Conservation (phyloP, 768 basidiomycete species). For the Wakefieldia striispora region DNA sequence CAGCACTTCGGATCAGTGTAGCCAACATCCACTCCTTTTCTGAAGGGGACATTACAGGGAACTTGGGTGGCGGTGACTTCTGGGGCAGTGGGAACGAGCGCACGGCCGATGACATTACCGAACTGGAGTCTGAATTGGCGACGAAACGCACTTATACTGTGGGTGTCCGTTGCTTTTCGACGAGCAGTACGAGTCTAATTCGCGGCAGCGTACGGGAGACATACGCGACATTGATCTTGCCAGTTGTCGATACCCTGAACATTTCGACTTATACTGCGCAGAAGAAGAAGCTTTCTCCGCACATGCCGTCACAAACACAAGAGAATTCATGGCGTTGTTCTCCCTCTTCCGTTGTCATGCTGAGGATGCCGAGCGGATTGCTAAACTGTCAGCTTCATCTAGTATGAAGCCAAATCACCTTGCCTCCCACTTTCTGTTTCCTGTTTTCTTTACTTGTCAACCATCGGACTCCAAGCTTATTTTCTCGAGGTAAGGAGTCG, state of each 20-base stretch:
- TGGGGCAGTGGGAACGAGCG: background rate
- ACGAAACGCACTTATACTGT: background rate
- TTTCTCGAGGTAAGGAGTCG: too few relatives aligned
- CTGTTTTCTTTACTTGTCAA: background rate
- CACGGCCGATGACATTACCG: background rate
- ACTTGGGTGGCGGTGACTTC: background rate
- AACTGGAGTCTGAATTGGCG: background rate
- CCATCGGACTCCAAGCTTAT: background rate
- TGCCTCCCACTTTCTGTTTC: background rate
- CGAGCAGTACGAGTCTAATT: background rate
- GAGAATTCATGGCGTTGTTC: slow-evolving; percentile 2
- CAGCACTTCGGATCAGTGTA: background rate
- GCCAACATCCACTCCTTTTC: background rate
- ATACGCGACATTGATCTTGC: too few relatives aligned
- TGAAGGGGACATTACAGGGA: too few relatives aligned
- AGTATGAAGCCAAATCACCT: background rate
- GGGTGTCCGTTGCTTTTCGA: background rate
- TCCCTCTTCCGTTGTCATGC: background rate
- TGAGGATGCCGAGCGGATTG: background rate
- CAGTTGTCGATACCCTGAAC: too few relatives aligned
- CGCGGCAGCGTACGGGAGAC: too few relatives aligned
- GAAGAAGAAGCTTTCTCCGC: too few relatives aligned
- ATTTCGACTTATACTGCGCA: too few relatives aligned
- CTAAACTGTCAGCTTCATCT: background rate
- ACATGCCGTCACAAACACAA: too few relatives aligned